Percentiles rank a stretch among this genome's conserved stretches.
These are phyloP conservation scores for Ustilago shanxiensis DNA, from an alignment of 1,284 basidiomycete species.

Conservation along the genomic window DNA sequence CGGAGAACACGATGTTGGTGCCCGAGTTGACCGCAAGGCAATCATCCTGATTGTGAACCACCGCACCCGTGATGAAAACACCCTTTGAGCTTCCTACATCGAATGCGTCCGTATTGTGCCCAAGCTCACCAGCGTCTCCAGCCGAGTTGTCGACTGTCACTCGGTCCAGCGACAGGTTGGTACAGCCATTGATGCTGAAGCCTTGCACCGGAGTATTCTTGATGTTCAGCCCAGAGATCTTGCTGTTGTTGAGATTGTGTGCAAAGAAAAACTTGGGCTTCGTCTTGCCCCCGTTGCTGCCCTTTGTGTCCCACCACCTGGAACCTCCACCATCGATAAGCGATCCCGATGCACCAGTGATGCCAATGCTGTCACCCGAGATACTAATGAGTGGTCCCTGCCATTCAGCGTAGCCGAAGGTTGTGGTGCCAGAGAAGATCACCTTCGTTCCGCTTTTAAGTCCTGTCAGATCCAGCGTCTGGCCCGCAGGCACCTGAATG, in stretches of 20 bases:
- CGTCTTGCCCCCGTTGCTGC: conserved; percentile 35
- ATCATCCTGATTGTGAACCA: conserved; percentile 43
- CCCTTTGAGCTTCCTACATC: conserved; percentile 32
- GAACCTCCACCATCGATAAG: conserved; percentile 29
- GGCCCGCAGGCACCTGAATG: conserved; percentile 37
- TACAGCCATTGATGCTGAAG: conserved; percentile 37
- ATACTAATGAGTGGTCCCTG: conserved; percentile 35
- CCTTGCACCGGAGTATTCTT: conserved; percentile 47
- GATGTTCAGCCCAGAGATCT: conserved; percentile 23
- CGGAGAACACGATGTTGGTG: conserved; percentile 26
- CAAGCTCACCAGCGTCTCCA: conserved; percentile 12
- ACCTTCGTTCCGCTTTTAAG: conserved; percentile 26
- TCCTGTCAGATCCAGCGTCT: conserved; percentile 37
- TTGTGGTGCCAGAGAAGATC: conserved; percentile 39
- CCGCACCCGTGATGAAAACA: conserved; percentile 26
- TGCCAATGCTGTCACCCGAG: conserved; percentile 17
- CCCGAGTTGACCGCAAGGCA: conserved; percentile 48
- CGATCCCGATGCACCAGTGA: conserved; percentile 14
- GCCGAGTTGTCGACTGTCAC: conserved; percentile 33
- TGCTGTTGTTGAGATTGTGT: conserved; percentile 23
- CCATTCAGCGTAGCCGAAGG: conserved; percentile 42
- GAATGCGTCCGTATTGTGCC: conserved; percentile 51
- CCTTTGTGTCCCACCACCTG: conserved; percentile 40
- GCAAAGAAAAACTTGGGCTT: conserved; percentile 44
- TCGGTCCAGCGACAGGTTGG: conserved; percentile 18